These are phyloP conservation scores for Tarenaya hassleriana DNA, from an alignment of 345 rosid species.

Conservation along the genomic window DNA sequence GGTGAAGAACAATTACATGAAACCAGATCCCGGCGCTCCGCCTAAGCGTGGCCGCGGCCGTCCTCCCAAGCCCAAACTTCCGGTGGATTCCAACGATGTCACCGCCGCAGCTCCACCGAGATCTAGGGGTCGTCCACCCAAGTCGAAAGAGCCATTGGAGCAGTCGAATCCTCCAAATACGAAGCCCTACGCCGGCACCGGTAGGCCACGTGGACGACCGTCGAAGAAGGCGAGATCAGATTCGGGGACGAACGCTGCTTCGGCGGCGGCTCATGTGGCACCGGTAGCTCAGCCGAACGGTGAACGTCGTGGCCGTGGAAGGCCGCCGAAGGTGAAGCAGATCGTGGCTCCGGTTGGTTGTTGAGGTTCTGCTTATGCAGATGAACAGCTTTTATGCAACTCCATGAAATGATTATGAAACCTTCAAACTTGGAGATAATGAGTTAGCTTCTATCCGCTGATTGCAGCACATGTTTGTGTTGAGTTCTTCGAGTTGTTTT, in stretches of 20 bases:
- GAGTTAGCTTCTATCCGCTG: constrained; percentile 3
- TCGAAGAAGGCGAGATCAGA: constrained; percentile 49
- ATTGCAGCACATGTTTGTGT: too few species aligned
- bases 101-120: constrained; percentile 37
- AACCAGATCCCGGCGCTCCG: constrained; percentile 65
- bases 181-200: constrained; percentile 20
- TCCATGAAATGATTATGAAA: too few species aligned
- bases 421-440: too few species aligned
- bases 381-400: background rate
- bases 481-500: too few species aligned
- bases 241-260: constrained; percentile 7
- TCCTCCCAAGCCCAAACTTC: constrained; percentile 60
- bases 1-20: constrained; percentile 71
- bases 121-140: constrained; percentile 77
- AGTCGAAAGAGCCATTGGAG: constrained; percentile 41
- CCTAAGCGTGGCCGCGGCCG: constrained; percentile 90
- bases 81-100: constrained; percentile 22
- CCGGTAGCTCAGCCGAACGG: constrained; percentile 8
- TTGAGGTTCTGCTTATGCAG: constrained; percentile 17
- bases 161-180: constrained; percentile 24
- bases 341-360: constrained; percentile 49
- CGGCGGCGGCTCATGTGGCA: background rate
- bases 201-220: constrained; percentile 66
- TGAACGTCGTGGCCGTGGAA: constrained; percentile 54
- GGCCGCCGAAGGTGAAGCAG: constrained; percentile 75